phyloP scores from a whole-genome alignment of 2,329 filamentous ascomycete genomes.

The Huntiella bhutanensis region DNA sequence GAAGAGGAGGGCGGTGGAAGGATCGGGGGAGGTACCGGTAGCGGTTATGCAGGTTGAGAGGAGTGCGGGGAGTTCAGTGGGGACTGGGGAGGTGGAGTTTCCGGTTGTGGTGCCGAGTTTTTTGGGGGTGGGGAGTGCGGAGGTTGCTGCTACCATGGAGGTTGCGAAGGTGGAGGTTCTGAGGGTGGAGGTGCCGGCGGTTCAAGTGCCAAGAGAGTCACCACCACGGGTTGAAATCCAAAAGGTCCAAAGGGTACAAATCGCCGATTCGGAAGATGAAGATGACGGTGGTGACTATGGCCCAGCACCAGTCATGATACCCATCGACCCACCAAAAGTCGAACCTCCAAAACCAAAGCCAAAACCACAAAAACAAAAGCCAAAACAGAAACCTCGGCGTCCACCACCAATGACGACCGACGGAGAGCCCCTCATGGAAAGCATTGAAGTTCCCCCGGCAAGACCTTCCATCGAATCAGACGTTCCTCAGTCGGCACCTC shows the following conservation, averaged over 20 bases:
- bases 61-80: conserved; percentile 9
- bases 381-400: background rate
- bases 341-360: background rate
- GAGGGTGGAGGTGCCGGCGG: background rate
- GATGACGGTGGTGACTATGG: conserved; percentile 7
- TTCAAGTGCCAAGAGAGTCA: background rate
- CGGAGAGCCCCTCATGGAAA: background rate
- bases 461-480: background rate
- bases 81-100: background rate
- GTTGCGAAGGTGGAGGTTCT: background rate
- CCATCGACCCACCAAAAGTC: background rate
- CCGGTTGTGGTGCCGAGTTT: background rate
- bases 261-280: conserved; percentile 9
- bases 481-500: background rate
- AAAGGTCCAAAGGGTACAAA: background rate
- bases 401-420: too few relatives aligned
- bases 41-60: conserved; percentile 13
- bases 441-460: background rate
- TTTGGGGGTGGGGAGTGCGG: background rate
- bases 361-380: conserved; percentile 2
- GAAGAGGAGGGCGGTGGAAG: background rate
- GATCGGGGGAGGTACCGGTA: background rate
- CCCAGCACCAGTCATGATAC: background rate
- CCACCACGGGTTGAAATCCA: background rate
- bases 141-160: background rate